Evolutionary conservation across 179 eudicot species (phyloP).

Genomic region (Monotropa hypopitys): DNA sequence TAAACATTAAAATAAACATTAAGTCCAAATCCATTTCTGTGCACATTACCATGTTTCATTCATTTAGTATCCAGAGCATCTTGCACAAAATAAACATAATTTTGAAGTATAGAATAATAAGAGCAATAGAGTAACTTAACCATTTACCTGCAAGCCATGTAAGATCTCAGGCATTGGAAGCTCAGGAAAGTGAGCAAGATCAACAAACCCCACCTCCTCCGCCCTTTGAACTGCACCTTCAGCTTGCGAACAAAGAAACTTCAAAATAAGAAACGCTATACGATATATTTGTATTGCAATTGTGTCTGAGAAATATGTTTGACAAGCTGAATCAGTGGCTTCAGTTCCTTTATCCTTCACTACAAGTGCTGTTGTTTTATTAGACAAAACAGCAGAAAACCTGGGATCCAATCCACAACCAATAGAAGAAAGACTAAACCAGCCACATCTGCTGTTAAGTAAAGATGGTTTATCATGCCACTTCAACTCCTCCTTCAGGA

Average conservation of each 20-base stretch:
- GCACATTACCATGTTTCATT: too few species aligned
- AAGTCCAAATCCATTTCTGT: too few species aligned
- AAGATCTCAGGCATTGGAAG: conserved; percentile 93
- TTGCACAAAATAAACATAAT: background rate
- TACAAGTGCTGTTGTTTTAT: conserved; percentile 35
- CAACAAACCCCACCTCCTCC: conserved; percentile 78
- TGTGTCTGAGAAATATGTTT: conserved; percentile 58
- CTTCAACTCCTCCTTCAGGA: conserved; percentile 56
- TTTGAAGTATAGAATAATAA: background rate
- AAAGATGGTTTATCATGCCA: conserved; percentile 44
- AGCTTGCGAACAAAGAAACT: conserved; percentile 73
- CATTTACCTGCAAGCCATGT: conserved; percentile 86
- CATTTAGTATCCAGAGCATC: too few species aligned
- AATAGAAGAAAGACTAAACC: conserved; percentile 73
- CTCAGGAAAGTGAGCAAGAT: conserved; percentile 81
- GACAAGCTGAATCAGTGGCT: conserved; percentile 16
- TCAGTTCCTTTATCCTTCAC: conserved; percentile 33
- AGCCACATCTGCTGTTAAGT: conserved; percentile 56
- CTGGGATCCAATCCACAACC: conserved; percentile 38
- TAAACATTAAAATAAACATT: too few species aligned
- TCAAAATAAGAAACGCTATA: conserved; percentile 53
- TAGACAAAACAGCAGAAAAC: conserved; percentile 29
- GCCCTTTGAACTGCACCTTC: conserved; percentile 68
- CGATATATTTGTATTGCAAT: conserved; percentile 62
- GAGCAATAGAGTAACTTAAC: background rate